Evolutionary conservation across 495 filamentous ascomycete species (phyloP), one percentile per base, ranked within the genome.

Genomic region (Hyaloscypha variabilis): DNA sequence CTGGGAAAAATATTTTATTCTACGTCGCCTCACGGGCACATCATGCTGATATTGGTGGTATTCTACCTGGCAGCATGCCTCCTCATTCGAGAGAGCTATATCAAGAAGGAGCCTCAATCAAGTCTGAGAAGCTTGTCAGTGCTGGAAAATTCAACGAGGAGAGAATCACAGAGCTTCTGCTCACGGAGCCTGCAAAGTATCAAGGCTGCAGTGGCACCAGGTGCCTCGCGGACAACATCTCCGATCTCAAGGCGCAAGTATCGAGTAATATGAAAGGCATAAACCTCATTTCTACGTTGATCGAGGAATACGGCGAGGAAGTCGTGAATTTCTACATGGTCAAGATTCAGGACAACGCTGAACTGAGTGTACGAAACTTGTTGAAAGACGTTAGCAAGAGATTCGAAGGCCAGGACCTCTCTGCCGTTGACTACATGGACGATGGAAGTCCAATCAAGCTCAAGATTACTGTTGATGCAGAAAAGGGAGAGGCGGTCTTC

Each of bases 191-290:
- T 0, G 91, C 93, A 1, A 81, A 91, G 64, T 91, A 93, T 71
- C 88, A 91, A 1, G 95, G 91, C 11, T 97, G 95, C 77, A 89
- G 88, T 62, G 95, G 95, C 6, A 96, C 95, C 3, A 79, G 95
- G 36, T 97, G 94, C 74, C 81, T 99, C 10, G 90, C 88, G 11
- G 95, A 99, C 74, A 99, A 99, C 72, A 79, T 99, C 72, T 97
- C 96, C 60, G 95, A 99, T 75, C 85, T 99, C 30, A 95, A 97
- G 75, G 95, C 95, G 0, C 96, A 98, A 71, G 90, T 98, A 26
- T 94, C 95, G 0, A 93, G 94, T 21, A 98, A 99, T 75, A 91
- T 96, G 69, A 97, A 97, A 63, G 95, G 95, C 29, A 97, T 99
- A 66, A 91, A 87, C 28, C 84, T 99, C 25, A 99, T 99, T 66